A percentile compares a stretch with the other conserved stretches of the same genome.
Evolutionary conservation across 2,329 filamentous ascomycete species (phyloP).

Genomic region (Trichoderma hamatum): DNA sequence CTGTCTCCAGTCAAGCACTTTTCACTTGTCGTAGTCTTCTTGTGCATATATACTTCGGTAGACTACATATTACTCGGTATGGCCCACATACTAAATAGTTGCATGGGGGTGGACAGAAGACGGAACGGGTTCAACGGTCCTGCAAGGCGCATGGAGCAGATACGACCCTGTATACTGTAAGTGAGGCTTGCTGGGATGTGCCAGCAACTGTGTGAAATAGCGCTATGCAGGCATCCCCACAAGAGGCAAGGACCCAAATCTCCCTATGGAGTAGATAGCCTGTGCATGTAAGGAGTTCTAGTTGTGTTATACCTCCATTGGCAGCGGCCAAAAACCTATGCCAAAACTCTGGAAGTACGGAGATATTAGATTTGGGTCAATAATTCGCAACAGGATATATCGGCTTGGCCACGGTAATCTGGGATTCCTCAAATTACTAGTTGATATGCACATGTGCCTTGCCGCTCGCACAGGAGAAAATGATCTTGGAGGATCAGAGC

Average conservation of each 20-base stretch:
- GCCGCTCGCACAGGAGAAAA: neutral
- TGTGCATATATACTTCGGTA: neutral
- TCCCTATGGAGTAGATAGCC: too few relatives aligned
- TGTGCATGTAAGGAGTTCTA: too few relatives aligned
- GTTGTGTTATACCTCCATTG: too few relatives aligned
- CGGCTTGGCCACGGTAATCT: neutral
- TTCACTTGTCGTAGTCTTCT: neutral
- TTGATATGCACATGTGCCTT: too few relatives aligned
- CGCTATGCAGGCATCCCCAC: neutral
- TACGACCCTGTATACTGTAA: neutral
- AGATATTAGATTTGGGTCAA: too few relatives aligned
- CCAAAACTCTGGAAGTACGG: too few relatives aligned
- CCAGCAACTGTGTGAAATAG: neutral
- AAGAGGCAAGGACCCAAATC: neutral
- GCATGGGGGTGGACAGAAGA: neutral
- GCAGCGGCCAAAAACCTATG: too few relatives aligned
- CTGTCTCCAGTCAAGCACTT: neutral
- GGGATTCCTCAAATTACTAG: neutral
- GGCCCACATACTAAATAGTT: neutral
- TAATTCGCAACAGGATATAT: too few relatives aligned
- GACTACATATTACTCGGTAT: neutral
- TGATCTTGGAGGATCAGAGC: neutral
- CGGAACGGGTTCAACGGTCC: neutral
- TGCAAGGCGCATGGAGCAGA: neutral
- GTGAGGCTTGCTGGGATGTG: neutral